Conservation (phyloP, 768 basidiomycete species). For the Hypholoma fasciculare region DNA sequence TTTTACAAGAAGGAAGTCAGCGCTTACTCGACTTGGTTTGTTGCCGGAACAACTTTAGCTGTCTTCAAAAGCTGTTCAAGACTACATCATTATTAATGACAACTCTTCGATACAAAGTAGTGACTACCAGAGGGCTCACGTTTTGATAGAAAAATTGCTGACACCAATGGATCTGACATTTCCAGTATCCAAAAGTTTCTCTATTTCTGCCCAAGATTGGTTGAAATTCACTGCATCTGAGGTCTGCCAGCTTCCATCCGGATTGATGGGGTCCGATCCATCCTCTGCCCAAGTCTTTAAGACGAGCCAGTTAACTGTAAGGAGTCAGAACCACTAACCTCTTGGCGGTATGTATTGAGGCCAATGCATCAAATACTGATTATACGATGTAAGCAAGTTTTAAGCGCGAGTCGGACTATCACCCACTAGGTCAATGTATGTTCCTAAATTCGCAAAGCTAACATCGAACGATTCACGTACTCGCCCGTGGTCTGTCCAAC, state of each 20-base stretch:
- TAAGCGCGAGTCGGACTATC: not conserved
- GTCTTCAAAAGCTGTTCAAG: constrained; percentile 40
- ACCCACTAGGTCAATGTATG: constrained; percentile 49
- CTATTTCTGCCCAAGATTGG: constrained; percentile 51
- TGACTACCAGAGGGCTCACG: constrained; percentile 24
- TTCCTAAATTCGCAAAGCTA: constrained; percentile 37
- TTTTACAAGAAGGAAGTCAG: no score
- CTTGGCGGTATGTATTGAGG: constrained; percentile 38
- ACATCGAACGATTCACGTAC: constrained; percentile 42
- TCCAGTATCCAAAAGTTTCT: constrained; percentile 46
- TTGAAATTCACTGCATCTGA: constrained; percentile 34
- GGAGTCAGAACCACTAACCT: constrained; percentile 16
- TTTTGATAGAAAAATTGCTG: constrained; percentile 61
- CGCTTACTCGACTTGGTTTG: constrained; percentile 48
- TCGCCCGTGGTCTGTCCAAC: constrained; percentile 36
- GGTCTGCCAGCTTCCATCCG: constrained; percentile 34
- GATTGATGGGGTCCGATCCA: constrained; percentile 22
- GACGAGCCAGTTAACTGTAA: not conserved
- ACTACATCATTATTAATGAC: constrained; percentile 16
- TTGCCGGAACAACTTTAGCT: constrained; percentile 43
- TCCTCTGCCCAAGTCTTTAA: constrained; percentile 2
- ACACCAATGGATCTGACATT: constrained; percentile 55
- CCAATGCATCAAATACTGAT: constrained; percentile 52
- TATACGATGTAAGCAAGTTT: not conserved
- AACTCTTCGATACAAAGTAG: not conserved